Evolutionary conservation across 352 stramenopile species (phyloP).

Genomic region (Pythium pyrilobum): DNA sequence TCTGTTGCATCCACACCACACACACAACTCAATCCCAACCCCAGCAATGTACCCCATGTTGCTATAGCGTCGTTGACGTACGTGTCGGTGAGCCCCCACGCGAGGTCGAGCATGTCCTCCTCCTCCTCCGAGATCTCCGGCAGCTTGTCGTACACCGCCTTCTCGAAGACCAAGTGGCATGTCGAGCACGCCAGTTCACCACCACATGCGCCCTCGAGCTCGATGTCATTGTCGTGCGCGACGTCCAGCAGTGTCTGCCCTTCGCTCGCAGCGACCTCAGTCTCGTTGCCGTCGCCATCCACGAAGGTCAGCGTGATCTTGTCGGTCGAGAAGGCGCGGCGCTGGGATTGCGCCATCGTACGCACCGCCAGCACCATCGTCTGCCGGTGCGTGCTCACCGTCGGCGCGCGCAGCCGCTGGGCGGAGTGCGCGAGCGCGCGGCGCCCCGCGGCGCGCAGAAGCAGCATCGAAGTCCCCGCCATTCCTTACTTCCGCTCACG

Average conservation of each 20-base stretch:
- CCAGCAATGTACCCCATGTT: no score
- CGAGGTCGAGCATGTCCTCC: slow-evolving; percentile 95
- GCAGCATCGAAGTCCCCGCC: neutral
- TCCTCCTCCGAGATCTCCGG: slow-evolving; percentile 90
- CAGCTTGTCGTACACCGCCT: slow-evolving; percentile 86
- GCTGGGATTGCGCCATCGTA: neutral
- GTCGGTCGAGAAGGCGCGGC: slow-evolving; percentile 34
- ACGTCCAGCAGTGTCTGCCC: slow-evolving; percentile 87
- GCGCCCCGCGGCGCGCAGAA: slow-evolving; percentile 3
- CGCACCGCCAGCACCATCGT: neutral
- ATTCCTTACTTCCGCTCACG: neutral
- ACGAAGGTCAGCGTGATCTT: slow-evolving; percentile 82
- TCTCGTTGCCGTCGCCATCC: slow-evolving; percentile 67
- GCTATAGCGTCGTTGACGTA: slow-evolving; percentile 40
- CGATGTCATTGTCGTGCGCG: slow-evolving; percentile 91
- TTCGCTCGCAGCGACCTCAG: slow-evolving; percentile 57
- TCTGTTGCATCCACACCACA: slow-evolving; percentile 1
- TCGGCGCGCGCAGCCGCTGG: neutral
- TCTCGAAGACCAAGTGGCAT: slow-evolving; percentile 91
- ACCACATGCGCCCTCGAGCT: slow-evolving; percentile 91
- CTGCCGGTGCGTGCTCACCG: neutral
- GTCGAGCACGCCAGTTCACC: slow-evolving; percentile 93
- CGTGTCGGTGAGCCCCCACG: slow-evolving; percentile 92
- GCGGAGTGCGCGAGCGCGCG: slow-evolving; percentile 2
- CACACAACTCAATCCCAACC: neutral